Base-by-base conservation (phyloP, 73 alveolate genomes). In the Urostyla sp. region DNA sequence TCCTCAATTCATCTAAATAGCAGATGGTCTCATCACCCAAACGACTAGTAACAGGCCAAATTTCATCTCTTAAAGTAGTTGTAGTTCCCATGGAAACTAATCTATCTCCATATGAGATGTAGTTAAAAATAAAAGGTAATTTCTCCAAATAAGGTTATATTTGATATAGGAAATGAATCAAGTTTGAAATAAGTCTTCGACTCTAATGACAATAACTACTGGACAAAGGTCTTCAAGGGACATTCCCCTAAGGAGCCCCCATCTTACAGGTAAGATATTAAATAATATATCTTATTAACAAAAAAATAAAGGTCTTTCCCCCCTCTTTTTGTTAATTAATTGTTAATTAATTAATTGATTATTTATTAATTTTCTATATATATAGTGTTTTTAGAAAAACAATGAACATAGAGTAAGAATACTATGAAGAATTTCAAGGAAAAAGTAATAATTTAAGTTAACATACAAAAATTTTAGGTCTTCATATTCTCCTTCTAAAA, bases 201-300 rank as follows among this genome's bases (percentile, higher is more conserved):
- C 28, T 86, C 72, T 38, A 79, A 67, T 55, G 50, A 35, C 7
- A 59, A 74, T 27, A 43, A 48, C 30, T 83, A 83, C 43, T 83
- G 92, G 92, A 55, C 59, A n/a, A 73, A 74, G 54, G 81, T 83
- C 13, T 83, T 83, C 43, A 52, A 60, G 23, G 87, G 87, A 24
- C 76, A 83, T 50, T 72, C 92, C 0, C 92, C 92, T 26, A 56
- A 75, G 28, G 92, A 83, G 67, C 92, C 92, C 15, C 92, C 92
- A 5, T 66, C 80, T 0, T 83, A 83, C 48, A 83, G 73, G 75
- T 59, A 59, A 23, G 8, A 55, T 35, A 36, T 10, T 8, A 8
- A 4, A 11, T 31, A 8, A 30, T 8, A 59, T 32, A 21, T 11
- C 51, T n/a, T n/a, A n/a, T n/a, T n/a, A n/a, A n/a, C n/a, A n/a